phyloP scores from a whole-genome alignment of 148 eudicot species.

The Chenopodium quinoa region DNA sequence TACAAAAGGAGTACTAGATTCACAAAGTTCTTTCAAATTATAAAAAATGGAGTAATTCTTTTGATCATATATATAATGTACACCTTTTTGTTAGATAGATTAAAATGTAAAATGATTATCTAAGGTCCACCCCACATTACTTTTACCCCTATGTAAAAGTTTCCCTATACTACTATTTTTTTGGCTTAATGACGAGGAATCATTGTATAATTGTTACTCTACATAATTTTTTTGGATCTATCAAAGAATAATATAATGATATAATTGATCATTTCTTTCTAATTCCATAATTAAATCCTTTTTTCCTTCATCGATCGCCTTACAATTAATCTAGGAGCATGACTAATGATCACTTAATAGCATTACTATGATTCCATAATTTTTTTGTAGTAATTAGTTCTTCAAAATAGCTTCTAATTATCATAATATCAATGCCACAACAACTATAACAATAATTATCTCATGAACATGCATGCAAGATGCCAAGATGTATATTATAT shows the following conservation, averaged over 20 bases:
- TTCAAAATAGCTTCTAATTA: neutral
- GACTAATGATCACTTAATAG: constrained; percentile 6
- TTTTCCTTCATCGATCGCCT: constrained; percentile 10
- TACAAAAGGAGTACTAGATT: neutral
- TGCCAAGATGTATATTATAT: no score
- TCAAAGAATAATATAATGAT: constrained; percentile 20
- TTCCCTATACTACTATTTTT: constrained; percentile 19
- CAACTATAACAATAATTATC: neutral
- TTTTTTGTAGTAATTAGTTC: neutral
- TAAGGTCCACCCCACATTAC: constrained; percentile 25
- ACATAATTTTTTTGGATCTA: constrained; percentile 17
- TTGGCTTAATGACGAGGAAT: constrained; percentile 20
- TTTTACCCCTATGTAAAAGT: constrained; percentile 16
- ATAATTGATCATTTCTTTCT: constrained; percentile 21
- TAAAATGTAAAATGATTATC: constrained; percentile 19
- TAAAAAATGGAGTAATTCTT: neutral
- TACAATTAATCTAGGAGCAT: constrained; percentile 8
- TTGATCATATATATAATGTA: neutral
- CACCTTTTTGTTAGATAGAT: constrained; percentile 14
- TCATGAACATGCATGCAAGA: constrained; percentile 10
- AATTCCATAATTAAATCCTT: constrained; percentile 28
- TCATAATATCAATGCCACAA: neutral
- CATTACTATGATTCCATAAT: neutral
- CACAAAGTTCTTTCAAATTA: neutral
- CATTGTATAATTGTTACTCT: constrained; percentile 28